A percentile compares a stretch with the other conserved stretches of the same genome.
Evolutionary conservation across 2,329 filamentous ascomycete species (phyloP).

Genomic region (Aspergillus fijiensis): DNA sequence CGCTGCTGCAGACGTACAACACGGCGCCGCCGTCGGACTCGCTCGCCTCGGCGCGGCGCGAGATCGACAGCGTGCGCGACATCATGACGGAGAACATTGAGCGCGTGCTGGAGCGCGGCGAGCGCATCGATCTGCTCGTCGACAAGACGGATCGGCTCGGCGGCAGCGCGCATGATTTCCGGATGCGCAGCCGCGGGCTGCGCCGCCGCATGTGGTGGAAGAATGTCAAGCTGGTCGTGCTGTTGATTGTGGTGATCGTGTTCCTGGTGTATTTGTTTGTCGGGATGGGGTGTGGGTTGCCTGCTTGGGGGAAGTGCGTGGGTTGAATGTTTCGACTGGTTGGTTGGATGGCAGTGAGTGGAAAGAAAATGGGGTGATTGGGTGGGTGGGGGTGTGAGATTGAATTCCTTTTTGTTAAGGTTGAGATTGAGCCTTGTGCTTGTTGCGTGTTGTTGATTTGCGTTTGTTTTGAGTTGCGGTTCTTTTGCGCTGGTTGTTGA

Average conservation of each 20-base stretch:
- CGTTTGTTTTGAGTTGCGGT: not conserved
- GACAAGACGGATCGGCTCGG: slow-evolving; percentile 95
- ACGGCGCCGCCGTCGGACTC: slow-evolving; percentile 77
- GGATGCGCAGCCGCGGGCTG: slow-evolving; percentile 79
- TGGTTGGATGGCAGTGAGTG: not conserved
- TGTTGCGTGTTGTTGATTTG: not conserved
- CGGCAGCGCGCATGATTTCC: slow-evolving; percentile 83
- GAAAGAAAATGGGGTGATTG: not conserved
- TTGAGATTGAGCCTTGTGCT: not conserved
- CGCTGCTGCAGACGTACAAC: slow-evolving; percentile 80
- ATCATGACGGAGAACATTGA: slow-evolving; percentile 98
- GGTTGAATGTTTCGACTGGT: slow-evolving; percentile 20
- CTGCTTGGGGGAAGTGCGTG: slow-evolving; percentile 51
- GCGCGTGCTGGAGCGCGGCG: slow-evolving; percentile 80
- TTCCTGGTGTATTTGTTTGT: slow-evolving; percentile 71
- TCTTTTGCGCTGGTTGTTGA: not conserved
- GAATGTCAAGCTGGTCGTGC: slow-evolving; percentile 90
- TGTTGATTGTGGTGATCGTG: slow-evolving; percentile 68
- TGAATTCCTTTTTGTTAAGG: not conserved
- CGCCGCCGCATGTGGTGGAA: slow-evolving; percentile 99
- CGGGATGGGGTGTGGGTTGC: slow-evolving; percentile 70
- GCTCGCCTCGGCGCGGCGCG: slow-evolving; percentile 75
- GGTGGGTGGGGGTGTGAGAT: not conserved
- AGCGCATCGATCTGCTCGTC: slow-evolving; percentile 88
- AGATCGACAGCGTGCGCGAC: slow-evolving; percentile 88